Conservation (phyloP, 106 monocot species). For the Apostasia ramifera region DNA sequence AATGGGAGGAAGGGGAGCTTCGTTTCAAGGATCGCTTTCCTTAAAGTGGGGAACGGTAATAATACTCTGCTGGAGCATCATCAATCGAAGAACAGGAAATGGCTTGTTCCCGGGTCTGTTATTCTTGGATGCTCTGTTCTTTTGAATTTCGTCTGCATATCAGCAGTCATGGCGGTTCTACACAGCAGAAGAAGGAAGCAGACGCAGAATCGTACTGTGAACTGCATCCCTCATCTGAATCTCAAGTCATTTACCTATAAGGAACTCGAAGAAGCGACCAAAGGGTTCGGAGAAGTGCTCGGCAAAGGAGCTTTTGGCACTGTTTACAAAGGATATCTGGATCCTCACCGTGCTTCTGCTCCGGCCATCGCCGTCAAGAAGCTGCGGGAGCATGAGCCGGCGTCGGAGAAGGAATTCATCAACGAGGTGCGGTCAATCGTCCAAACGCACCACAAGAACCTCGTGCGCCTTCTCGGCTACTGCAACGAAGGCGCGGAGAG, state of each 20-base stretch:
- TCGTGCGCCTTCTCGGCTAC: constrained; percentile 26
- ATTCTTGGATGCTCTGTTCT: constrained; percentile 4
- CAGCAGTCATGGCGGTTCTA: not conserved
- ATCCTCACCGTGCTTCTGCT: not conserved
- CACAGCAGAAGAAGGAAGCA: no score
- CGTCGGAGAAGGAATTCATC: constrained; percentile 29
- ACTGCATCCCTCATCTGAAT: not conserved
- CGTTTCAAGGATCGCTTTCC: not conserved
- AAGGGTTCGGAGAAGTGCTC: constrained; percentile 24
- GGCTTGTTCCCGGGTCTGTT: not conserved
- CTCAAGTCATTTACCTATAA: constrained; percentile 15
- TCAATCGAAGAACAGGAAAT: not conserved
- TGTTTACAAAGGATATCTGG: constrained; percentile 20
- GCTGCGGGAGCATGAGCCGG: constrained; percentile 3
- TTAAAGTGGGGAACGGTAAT: constrained; percentile 1
- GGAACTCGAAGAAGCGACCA: constrained; percentile 21
- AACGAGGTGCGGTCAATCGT: constrained; percentile 19
- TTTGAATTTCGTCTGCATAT: not conserved
- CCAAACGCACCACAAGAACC: constrained; percentile 38
- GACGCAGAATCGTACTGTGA: no score
- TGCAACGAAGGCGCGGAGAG: constrained; percentile 22
- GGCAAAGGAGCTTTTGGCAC: constrained; percentile 32
- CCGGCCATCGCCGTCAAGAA: constrained; percentile 25
- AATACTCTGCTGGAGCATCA: not conserved
- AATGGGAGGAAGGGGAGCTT: not conserved